A percentile compares a stretch with the other conserved stretches of the same genome.
Evolutionary conservation across 192 early-diverging fungal species (phyloP).

Genomic region (Entomortierella parvispora): DNA sequence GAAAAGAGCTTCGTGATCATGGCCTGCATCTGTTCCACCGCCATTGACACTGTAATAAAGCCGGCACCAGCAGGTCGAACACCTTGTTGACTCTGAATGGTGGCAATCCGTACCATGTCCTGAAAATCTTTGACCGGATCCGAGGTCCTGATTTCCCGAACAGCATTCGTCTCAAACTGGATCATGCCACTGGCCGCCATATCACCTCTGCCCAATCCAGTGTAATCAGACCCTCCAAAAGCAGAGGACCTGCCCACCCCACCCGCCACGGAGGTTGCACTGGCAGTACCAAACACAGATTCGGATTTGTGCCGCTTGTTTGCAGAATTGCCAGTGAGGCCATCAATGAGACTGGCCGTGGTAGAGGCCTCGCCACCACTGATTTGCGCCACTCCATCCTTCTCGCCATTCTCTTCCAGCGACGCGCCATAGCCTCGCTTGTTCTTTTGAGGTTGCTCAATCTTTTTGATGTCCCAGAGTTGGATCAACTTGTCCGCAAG

Average conservation of each 20-base stretch:
- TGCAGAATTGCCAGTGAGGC: background rate
- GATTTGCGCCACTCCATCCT: constrained; percentile 11
- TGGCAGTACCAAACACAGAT: constrained; percentile 35
- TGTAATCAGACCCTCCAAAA: no score
- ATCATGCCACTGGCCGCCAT: constrained; percentile 41
- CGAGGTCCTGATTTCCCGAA: constrained; percentile 58
- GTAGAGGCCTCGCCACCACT: constrained; percentile 18
- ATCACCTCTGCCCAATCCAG: constrained; percentile 39
- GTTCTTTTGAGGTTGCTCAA: constrained; percentile 37
- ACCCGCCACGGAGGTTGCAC: constrained; percentile 19
- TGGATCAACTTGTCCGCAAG: constrained; percentile 56
- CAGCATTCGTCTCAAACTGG: constrained; percentile 48
- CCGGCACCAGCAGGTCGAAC: constrained; percentile 60
- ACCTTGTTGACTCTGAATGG: constrained; percentile 58
- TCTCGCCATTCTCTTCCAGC: constrained; percentile 22
- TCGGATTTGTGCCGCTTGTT: constrained; percentile 43
- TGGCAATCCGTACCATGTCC: constrained; percentile 61
- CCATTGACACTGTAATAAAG: constrained; percentile 46
- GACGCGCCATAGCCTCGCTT: constrained; percentile 38
- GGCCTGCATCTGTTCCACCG: constrained; percentile 65
- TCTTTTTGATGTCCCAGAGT: constrained; percentile 66
- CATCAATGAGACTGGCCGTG: constrained; percentile 21
- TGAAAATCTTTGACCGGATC: constrained; percentile 71
- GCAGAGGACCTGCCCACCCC: constrained; percentile 21
- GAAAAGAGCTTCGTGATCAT: constrained; percentile 60